phyloP scores from a whole-genome alignment of 108 stramenopile genomes.

The Nannochloropsis salina region DNA sequence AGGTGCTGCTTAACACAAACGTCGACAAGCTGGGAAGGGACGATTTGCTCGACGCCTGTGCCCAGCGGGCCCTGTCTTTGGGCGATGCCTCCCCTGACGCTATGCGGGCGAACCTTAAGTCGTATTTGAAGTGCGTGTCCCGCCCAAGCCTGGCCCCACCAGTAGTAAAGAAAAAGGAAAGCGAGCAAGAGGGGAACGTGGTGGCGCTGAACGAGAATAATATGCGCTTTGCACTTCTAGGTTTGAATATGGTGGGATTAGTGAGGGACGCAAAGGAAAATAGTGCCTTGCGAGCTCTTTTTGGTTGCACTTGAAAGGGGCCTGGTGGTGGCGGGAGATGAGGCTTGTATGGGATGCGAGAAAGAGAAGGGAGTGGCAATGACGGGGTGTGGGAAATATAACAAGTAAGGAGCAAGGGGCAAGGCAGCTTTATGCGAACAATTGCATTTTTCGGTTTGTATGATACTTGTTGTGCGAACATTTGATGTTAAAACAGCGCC shows the following conservation, averaged over 20 bases:
- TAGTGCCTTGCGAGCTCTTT: neutral
- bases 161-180: neutral
- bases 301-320: neutral
- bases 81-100: neutral
- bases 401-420: too few relatives aligned
- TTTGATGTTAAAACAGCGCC: too few relatives aligned
- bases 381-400: too few relatives aligned
- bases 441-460: too few relatives aligned
- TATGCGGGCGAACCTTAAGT: neutral
- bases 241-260: slow-evolving; percentile 20
- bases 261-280: slow-evolving; percentile 13
- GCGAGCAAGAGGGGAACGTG: neutral
- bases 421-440: too few relatives aligned
- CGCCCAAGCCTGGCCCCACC: neutral
- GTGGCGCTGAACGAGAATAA: slow-evolving; percentile 18
- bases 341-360: neutral
- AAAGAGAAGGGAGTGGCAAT: neutral
- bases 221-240: neutral
- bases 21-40: neutral
- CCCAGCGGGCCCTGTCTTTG: neutral
- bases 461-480: too few relatives aligned
- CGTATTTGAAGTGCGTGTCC: neutral
- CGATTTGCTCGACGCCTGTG: neutral
- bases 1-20: neutral
- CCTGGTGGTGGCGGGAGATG: neutral